These are phyloP conservation scores for Puccinia horiana DNA, from an alignment of 1,284 basidiomycete genomes.

Conservation along the genomic window DNA sequence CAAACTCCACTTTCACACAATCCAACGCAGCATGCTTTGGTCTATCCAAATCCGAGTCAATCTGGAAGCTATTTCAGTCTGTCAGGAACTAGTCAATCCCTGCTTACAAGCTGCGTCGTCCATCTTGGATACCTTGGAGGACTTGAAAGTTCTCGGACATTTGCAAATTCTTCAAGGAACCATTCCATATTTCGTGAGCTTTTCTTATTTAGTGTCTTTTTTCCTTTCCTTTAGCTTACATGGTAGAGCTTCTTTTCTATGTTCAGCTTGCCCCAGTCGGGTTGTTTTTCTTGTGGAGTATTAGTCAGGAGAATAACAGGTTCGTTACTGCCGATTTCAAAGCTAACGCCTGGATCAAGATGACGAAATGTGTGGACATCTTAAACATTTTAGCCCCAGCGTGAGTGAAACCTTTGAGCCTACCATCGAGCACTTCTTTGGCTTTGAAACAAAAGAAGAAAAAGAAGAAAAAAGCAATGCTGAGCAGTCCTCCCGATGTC, in stretches of 20 bases:
- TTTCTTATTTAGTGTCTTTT: neutral
- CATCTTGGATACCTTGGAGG: slow-evolving; percentile 11
- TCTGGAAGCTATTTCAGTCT: neutral
- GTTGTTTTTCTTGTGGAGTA: slow-evolving; percentile 4
- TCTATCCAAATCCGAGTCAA: slow-evolving; percentile 6
- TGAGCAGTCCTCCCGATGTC: neutral
- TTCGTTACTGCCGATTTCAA: slow-evolving; percentile 2
- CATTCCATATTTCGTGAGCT: slow-evolving; percentile 18
- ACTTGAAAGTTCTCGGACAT: slow-evolving; percentile 12
- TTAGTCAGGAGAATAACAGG: slow-evolving; percentile 13
- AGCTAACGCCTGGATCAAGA: slow-evolving; percentile 16
- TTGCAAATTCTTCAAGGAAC: neutral
- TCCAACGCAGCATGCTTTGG: neutral
- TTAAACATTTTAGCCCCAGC: neutral
- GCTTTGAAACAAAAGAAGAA: too few species aligned
- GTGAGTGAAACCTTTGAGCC: slow-evolving; percentile 1
- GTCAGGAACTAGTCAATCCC: neutral
- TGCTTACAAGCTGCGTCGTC: slow-evolving; percentile 7
- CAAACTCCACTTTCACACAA: neutral
- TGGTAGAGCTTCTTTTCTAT: neutral
- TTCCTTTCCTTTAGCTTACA: neutral
- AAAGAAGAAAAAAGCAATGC: neutral
- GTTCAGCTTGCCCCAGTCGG: slow-evolving; percentile 15
- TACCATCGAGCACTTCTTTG: neutral
- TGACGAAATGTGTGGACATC: slow-evolving; percentile 9